phyloP scores from a whole-genome alignment of 2,329 filamentous ascomycete genomes.

The Ceratocystis colombiana region DNA sequence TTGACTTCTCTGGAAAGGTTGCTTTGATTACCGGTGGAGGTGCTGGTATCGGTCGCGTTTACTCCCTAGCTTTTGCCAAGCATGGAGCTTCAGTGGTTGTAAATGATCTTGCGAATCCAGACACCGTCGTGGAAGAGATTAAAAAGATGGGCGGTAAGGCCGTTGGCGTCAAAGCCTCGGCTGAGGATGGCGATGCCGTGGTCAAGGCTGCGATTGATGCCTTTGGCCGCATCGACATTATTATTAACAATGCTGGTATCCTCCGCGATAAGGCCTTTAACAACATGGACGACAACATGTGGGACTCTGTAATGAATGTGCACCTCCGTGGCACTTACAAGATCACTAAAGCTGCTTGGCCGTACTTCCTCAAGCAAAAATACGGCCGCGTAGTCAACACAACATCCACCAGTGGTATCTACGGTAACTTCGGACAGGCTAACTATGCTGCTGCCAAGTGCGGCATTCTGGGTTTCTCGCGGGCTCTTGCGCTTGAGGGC shows the following conservation, averaged over 20 bases:
- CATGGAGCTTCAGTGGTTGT: slow-evolving; percentile 78
- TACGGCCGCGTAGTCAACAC: slow-evolving; percentile 97
- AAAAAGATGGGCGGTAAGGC: slow-evolving; percentile 81
- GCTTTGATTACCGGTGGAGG: slow-evolving; percentile 81
- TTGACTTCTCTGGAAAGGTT: slow-evolving; percentile 76
- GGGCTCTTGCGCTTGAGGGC: slow-evolving; percentile 84
- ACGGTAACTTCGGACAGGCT: slow-evolving; percentile 97
- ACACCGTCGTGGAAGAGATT: slow-evolving; percentile 85
- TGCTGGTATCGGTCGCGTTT: slow-evolving; percentile 82
- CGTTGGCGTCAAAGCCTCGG: slow-evolving; percentile 83
- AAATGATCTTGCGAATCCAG: slow-evolving; percentile 90
- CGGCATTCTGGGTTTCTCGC: slow-evolving; percentile 91
- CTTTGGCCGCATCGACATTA: slow-evolving; percentile 85
- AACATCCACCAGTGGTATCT: slow-evolving; percentile 92
- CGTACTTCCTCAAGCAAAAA: slow-evolving; percentile 95
- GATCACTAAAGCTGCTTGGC: slow-evolving; percentile 94
- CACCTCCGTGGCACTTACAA: slow-evolving; percentile 94
- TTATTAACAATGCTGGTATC: slow-evolving; percentile 98
- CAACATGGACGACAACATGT: slow-evolving; percentile 93
- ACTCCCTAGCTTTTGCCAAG: slow-evolving; percentile 79
- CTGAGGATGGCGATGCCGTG: slow-evolving; percentile 82
- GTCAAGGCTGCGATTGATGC: slow-evolving; percentile 89
- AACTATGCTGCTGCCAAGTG: slow-evolving; percentile 91
- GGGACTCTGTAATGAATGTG: slow-evolving; percentile 85
- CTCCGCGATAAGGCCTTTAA: slow-evolving; percentile 93